Evolutionary conservation across 2,329 filamentous ascomycete species (phyloP), one percentile per base, ranked within the genome.

Genomic region (Dactylellina sp.): DNA sequence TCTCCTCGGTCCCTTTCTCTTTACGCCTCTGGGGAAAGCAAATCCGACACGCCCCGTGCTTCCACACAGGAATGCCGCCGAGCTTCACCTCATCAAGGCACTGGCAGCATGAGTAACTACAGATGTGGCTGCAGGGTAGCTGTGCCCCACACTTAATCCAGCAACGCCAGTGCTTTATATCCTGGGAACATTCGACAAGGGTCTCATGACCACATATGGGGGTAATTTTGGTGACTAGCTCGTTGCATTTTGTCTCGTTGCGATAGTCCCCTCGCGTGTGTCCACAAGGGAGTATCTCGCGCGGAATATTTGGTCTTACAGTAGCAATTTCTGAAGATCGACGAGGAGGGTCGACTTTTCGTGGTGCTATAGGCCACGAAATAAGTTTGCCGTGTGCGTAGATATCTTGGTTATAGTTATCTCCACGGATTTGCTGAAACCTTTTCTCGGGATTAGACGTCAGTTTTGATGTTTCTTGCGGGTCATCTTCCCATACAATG

Each of bases 111-210:
- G 16, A 2, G 16, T 25, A 37, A 12, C 32, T 20, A 20, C 66
- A 71, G n/a, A 18, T 20, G 20, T 71, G 66, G 6, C 35, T 16
- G n/a, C 66, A 71, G n/a, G 32, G 12, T 24, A 71, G 52, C 7
- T 24, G n/a, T 18, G 28, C 22, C 2, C 32, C 42, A n/a, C 66
- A 71, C 16, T 32, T n/a, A 2, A 16, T 12, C 32, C 16, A 44
- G 52, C 66, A 71, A n/a, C 39, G 25, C 66, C 59, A 71, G 18
- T 49, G 28, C 5, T 57, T 62, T 59, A 71, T 52, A 7, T 44
- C 16, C 14, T 63, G 46, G 0, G 66, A 71, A 35, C 66, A 71
- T 24, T 63, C 66, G 2, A 71, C 59, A 12, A 63, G 53, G 0
- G 66, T 50, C 6, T 40, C 20, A 22, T 71, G 66, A 5, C 66